Evolutionary conservation across 1,284 basidiomycete species (phyloP).

Genomic region (Erythrobasidium hasegawianum): DNA sequence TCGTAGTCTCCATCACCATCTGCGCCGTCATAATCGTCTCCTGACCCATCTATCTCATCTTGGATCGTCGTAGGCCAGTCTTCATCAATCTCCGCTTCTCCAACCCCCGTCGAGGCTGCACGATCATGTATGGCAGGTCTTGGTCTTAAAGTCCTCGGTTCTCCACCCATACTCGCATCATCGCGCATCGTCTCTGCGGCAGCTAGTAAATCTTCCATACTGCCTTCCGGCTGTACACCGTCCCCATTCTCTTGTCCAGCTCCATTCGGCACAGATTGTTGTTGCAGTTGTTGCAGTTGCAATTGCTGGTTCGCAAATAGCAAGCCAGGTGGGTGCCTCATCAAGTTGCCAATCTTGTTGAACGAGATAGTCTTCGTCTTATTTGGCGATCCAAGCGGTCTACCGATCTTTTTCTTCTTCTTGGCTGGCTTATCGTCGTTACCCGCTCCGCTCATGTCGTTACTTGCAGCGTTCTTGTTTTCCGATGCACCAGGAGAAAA

Average conservation of each 20-base stretch:
- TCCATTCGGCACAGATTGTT: neutral
- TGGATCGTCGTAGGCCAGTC: constrained; percentile 12
- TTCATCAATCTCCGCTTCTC: constrained; percentile 1
- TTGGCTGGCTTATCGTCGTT: neutral
- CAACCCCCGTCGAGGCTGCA: neutral
- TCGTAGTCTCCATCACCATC: neutral
- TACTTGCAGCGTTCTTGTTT: neutral
- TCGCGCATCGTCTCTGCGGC: neutral
- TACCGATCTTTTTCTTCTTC: constrained; percentile 16
- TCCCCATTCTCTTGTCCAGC: neutral
- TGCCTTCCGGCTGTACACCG: neutral
- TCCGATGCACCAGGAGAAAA: neutral
- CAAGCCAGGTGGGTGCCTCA: neutral
- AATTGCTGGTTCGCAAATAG: neutral
- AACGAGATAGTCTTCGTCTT: constrained; percentile 30
- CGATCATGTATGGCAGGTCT: neutral
- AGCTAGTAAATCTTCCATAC: neutral
- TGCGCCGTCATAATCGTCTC: neutral
- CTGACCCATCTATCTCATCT: neutral
- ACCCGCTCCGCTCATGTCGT: neutral
- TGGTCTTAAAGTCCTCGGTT: neutral
- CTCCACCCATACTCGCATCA: neutral
- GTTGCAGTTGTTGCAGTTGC: neutral
- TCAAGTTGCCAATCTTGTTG: neutral
- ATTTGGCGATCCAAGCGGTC: constrained; percentile 27